Base-by-base conservation (phyloP, 108 stramenopile species). In the Aurantiochytrium sp. region DNA sequence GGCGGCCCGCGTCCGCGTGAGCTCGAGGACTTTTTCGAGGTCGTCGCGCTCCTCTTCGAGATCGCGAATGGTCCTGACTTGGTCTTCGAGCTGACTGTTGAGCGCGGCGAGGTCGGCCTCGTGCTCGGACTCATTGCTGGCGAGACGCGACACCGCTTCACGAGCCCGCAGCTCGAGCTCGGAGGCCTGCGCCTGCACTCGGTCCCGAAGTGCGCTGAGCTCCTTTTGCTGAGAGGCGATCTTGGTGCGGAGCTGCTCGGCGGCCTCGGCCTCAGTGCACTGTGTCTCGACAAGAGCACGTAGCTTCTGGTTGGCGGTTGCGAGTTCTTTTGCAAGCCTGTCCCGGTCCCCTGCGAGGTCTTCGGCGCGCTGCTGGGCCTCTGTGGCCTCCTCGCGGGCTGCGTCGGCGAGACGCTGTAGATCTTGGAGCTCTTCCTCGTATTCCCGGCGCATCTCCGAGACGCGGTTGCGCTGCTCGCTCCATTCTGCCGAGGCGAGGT, bases 401-500 rank as follows among this genome's bases (percentile, higher is more conserved):
- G 15, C 27, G 32, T 65, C 59, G 19, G 19, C 34, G 12, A 34
- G 1, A 6, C 19, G 15, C 24, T 65, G 59, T 12, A 65, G 15
- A 10, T 65, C 59, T 37, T 12, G 19, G 21, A 81, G 24, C 39
- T 81, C 73, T 24, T 81, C 73, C 17, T 81, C 73, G 73, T 81
- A 48, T 30, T 48, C 73, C 21, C 45, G n/a, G 36, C 73, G 73
- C 73, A 81, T 81, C 17, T 41, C 73, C 10, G 73, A 41, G n/a
- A 81, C 42, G 39, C 73, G 73, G 30, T 41, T 41, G 6, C 45
- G 39, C 45, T 81, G 73, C 45, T 41, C 73, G 45, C 73, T 81
- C 73, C 73, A 81, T 24, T 81, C 73, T 15, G 73, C 73, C 50
- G 73, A 12, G n/a, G 73, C 73, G 2, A 81, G 73, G 24, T 81